Base-by-base conservation (phyloP, 805 yeast genomes). In the Naumovozyma baii region DNA sequence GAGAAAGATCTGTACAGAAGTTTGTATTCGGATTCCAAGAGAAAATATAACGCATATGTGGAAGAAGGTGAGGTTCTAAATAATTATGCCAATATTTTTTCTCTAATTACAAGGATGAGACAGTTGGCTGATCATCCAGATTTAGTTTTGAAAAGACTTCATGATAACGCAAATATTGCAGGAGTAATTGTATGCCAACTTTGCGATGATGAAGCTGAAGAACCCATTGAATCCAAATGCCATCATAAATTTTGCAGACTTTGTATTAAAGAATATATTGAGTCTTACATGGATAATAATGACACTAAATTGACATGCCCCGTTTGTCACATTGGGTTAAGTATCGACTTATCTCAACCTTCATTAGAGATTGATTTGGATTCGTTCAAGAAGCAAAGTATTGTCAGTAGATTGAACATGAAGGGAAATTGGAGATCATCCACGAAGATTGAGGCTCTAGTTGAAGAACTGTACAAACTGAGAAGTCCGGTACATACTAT, bases 81-180 rank as follows among this genome's bases (percentile, higher is more conserved):
- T 63, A 92, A 92, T 60, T 92, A 92, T 64, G 98, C 98, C 34
- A 92, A 92, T 54, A 92, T 92, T 54, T 92, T 92, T 65, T 88
- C 97, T 0, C 70, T 92, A 41, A 88, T 92, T 53, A 92, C 98
- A 0, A 70, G 98, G 52, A 94, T 92, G 98, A 76, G 99, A 52
- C 98, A 92, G 62, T 68, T 92, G 51, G 97, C 98, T 0, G 98
- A 92, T 59, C 99, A 92, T 61, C 99, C 99, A 0, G 99, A 92
- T 63, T 67, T 92, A 46, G 96, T 92, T 1, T 67, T 92, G 55
- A 78, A 87, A 49, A 69, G 88, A 38, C 71, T 79, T 22, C 74
- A 74, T 3, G 48, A 59, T 17, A 57, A 63, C 52, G 48, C 61
- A 49, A 47, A 61, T 44, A 35, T 18, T 3, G 44, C 67, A 1